Evolutionary conservation across 805 yeast genomes (phyloP), one percentile per base, ranked within the genome.

Genomic region (Phaffomyces thermotolerans): DNA sequence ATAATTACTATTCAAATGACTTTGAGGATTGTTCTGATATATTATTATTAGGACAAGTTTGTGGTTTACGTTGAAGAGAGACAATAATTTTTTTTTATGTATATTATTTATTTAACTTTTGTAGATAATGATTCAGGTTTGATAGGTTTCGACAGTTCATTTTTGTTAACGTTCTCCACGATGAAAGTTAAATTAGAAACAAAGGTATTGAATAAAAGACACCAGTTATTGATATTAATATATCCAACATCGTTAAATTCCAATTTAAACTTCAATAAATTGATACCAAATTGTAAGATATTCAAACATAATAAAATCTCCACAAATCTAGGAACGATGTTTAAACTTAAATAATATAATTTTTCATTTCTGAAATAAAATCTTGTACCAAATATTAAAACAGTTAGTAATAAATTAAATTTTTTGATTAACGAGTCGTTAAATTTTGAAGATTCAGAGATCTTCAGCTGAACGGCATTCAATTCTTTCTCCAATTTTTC

Each of bases 381-480:
- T 50, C 81, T 72, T 37, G 74, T 59, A 15, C 36, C 13, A 27
- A 43, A 39, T 18, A 43, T 34, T 4, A 23, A 3, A 14, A 39
- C 30, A 6, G 42, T 43, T 15, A 39, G 18, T 12, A 43, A 18
- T 17, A 34, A 18, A 30, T 30, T 30, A 14, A 36, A 32, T 6
- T 23, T 31, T 14, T 23, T 35, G 9, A 32, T 45, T 73, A 66
- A 52, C 72, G 75, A 20, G 6, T 39, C 33, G 34, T 18, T 22
- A 6, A 95, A 96, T 52, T 93, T 97, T 63, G 86, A 81, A 73
- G 97, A 84, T 23, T 95, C 79, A 54, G 95, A 96, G 43, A 98
- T 95, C 67, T 90, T 97, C 66, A 81, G 84, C 68, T 93, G 97
- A 97, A 98, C 89, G 69, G 89, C 89, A 75, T 75, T 79, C 67